Conservation (phyloP, 495 filamentous ascomycete genomes). For the Penicillium subrubescens region DNA sequence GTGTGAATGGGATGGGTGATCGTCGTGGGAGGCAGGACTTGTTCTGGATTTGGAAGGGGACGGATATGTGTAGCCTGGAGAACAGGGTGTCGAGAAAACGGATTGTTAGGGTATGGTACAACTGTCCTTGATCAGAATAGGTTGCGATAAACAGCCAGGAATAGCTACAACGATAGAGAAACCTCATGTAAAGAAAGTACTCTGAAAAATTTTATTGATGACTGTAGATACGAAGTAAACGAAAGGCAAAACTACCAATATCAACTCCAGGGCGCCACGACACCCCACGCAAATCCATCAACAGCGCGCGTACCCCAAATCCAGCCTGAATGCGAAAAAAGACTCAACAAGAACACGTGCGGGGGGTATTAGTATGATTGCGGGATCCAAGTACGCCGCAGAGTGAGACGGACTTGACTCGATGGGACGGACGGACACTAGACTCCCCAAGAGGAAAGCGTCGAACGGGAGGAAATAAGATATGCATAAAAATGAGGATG, state of each 20-base stretch:
- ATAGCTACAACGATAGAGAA: too few species aligned
- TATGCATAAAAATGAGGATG: conserved; percentile 5
- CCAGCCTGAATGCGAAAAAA: background rate
- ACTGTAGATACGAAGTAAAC: conserved; percentile 4
- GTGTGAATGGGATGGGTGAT: too few species aligned
- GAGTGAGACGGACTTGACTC: background rate
- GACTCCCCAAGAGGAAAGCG: background rate
- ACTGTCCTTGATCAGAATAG: too few species aligned
- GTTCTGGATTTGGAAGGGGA: too few species aligned
- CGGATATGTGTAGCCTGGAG: too few species aligned
- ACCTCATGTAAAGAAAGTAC: background rate
- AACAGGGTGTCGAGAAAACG: too few species aligned
- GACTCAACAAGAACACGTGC: background rate
- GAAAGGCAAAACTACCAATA: background rate
- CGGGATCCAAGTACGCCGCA: background rate
- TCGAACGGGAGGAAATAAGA: conserved; percentile 14
- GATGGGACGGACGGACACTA: background rate
- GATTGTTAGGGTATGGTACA: too few species aligned
- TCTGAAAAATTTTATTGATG: conserved; percentile 1
- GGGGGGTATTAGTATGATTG: conserved; percentile 26
- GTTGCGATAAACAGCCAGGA: too few species aligned
- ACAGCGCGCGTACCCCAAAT: background rate
- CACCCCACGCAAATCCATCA: background rate
- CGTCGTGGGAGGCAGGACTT: too few species aligned
- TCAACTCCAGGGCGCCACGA: conserved; percentile 12